phyloP scores from a whole-genome alignment of 225 moss, liverwort and hornwort genomes.

The Asterella californica region DNA sequence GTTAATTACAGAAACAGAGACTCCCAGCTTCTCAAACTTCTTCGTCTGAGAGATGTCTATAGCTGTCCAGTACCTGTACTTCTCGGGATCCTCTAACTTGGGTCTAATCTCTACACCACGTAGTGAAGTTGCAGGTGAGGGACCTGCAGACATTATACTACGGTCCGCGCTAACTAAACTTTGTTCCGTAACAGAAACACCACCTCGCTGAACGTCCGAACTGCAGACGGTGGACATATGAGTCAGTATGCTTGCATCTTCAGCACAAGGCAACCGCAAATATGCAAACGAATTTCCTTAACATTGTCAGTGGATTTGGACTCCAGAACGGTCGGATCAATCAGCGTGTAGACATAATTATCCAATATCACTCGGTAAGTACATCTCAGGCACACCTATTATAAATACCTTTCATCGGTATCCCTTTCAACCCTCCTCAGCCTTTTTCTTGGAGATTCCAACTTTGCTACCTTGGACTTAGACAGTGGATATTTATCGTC shows the following conservation, averaged over 20 bases:
- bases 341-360: not conserved
- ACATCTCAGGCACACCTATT: conserved; percentile 16
- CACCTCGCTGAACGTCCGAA: conserved; percentile 29
- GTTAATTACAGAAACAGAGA: conserved; percentile 27
- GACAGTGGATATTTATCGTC: conserved; percentile 33
- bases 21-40: conserved; percentile 28
- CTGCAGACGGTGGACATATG: conserved; percentile 22
- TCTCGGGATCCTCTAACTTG: conserved; percentile 25
- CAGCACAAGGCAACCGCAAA: not conserved
- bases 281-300: not conserved
- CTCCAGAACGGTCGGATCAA: not conserved
- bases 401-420: conserved; percentile 27
- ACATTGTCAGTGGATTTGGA: not conserved
- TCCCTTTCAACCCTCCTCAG: conserved; percentile 37
- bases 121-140: conserved; percentile 26
- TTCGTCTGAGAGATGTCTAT: conserved; percentile 19
- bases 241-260: not conserved
- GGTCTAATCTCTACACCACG: conserved; percentile 26
- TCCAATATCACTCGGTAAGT: not conserved
- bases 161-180: conserved; percentile 23
- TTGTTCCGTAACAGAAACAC: conserved; percentile 17
- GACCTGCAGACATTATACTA: conserved; percentile 26
- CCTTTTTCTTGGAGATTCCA: conserved; percentile 36
- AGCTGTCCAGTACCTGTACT: conserved; percentile 21
- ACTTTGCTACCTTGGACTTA: conserved; percentile 28